Base-by-base conservation (phyloP, 768 basidiomycete species). In the Lentinula edodes region DNA sequence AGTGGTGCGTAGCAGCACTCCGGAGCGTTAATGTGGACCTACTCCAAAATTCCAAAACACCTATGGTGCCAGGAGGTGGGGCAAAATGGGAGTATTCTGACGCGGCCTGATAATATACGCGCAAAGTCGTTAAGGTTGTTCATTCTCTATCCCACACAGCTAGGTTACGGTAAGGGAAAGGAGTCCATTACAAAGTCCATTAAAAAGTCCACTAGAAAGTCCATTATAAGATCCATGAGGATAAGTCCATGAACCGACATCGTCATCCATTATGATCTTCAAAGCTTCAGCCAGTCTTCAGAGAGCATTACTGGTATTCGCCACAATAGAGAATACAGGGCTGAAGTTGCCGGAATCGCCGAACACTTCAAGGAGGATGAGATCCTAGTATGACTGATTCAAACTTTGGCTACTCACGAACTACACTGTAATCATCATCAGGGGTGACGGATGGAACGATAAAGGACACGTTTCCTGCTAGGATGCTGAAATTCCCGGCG, bases 1-100 rank as follows among this genome's bases (percentile, higher is more conserved):
- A 86, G 69, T 96, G 93, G 93, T 91, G 90, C 66, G 84, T 95
- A 1, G 89, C 92, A 67, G 94, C 93, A 10, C 74, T 96, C 55
- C 78, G 80, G 28, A 88, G 85, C 59, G 93, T 96, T 12, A 90
- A 90, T 0, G 90, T 96, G 0, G 92, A 96, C 69, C 72, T 95
- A 48, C 74, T 93, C 36, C 83, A 88, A 62, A 83, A 80, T 23
- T 74, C 70, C 23, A 67, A 74, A 28, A 71, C 77, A 5, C 81
- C 78, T 59, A 70, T 89, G 0, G 76, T 88, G 38, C 69, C 81
- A 9, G 91, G 90, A 2, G 77, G 76, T 46, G 89, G 87, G 2
- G 84, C 83, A 35, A 90, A 86, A 70, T 95, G 93, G 93, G 93
- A 95, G 67, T 90, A 91, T 69, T 81, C 87, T 54, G 75, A 82